Evolutionary conservation across 2,329 filamentous ascomycete species (phyloP), one percentile per base, ranked within the genome.

Genomic region (Colletotrichum paranaense): DNA sequence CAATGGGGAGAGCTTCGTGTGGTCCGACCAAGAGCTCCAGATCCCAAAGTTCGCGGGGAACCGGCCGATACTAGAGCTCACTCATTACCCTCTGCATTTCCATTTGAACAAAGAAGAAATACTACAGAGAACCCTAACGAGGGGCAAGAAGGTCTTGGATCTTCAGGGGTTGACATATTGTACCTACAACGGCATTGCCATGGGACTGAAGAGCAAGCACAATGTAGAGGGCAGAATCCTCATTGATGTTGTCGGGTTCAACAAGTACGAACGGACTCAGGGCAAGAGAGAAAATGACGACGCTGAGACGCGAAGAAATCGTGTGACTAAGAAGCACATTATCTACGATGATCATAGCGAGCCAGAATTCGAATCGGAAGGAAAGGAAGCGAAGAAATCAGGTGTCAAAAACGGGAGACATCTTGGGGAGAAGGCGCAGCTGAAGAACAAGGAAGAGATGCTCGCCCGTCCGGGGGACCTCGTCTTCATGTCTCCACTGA

Each of bases 141-240:
- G 85, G 19, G 86, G 84, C 19, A 81, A 74, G 55, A 84, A 81
- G 68, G 82, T 82, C 3, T 79, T 87, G 28, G 83, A 85, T 42
- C 81, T 84, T 28, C 85, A 86, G 65, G 82, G 82, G 2, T 76
- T 87, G 32, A 76, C 77, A 1, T 85, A 87, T 73, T 80, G 80
- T 75, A 80, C 79, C 56, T 87, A 87, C 78, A 81, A 78, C 32
- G 85, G 85, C 52, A 79, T 86, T 2, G 85, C 82, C 12, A 65
- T 86, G 5, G 75, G 76, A 12, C 58, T 68, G 2, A 49, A 76
- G 11, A 75, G 78, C 64, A 81, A 79, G 67, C 80, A 83, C 76
- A 82, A 85, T 24, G 83, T 86, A 30, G 81, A 86, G 60, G 80
- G 84, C 1, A 77, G 82, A 49, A 78, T 85, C 30, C 78, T 86